Conservation (phyloP, 225 moss, liverwort and hornwort genomes). For the Anthoceros angustus region DNA sequence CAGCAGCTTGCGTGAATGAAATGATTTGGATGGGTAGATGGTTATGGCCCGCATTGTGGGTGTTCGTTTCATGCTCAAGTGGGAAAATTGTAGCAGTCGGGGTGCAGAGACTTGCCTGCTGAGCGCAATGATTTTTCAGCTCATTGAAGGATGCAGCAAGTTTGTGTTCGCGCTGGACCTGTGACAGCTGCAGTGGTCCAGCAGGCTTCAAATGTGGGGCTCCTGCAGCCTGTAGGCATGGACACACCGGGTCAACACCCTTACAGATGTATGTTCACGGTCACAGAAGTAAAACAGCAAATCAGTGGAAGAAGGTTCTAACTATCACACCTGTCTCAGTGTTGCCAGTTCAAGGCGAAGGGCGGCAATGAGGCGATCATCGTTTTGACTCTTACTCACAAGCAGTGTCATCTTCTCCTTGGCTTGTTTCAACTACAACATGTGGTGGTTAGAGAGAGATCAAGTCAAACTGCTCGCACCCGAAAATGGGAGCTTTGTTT, state of each 20-base stretch:
- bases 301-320: no score
- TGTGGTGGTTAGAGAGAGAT: not conserved
- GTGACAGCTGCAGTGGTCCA: constrained; percentile 12
- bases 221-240: constrained; percentile 19
- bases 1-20: not conserved
- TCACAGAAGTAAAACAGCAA: no score
- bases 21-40: not conserved
- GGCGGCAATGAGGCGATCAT: constrained; percentile 40
- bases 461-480: not conserved
- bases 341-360: constrained; percentile 36
- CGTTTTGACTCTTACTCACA: constrained; percentile 41
- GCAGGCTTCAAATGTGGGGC: constrained; percentile 26
- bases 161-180: constrained; percentile 16
- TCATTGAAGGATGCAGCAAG: constrained; percentile 23
- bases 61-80: no score
- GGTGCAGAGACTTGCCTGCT: constrained; percentile 10
- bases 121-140: constrained; percentile 20
- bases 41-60: no score
- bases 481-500: not conserved
- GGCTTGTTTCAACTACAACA: constrained; percentile 21
- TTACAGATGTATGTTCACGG: no score
- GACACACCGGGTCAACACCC: no score
- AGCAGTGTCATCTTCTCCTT: constrained; percentile 28
- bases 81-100: no score
- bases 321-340: constrained; percentile 32